Conservation (phyloP, 148 eudicot species). For the Nepenthes mirabilis region DNA sequence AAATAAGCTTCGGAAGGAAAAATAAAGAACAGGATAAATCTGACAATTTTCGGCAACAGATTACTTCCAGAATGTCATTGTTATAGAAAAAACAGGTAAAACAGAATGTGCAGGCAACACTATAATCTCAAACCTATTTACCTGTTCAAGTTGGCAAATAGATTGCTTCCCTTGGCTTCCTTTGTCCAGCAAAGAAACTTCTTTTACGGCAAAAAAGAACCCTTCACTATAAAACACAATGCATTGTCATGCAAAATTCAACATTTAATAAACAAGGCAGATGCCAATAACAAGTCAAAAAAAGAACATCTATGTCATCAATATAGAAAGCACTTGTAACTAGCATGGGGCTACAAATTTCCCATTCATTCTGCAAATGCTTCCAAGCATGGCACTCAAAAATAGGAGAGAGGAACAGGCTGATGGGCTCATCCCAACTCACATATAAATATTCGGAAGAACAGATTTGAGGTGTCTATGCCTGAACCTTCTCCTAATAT, state of each 20-base stretch:
- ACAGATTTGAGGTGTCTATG: too few relatives aligned
- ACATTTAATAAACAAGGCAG: neutral
- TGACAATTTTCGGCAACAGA: neutral
- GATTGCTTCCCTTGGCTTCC: constrained; percentile 47
- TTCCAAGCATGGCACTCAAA: too few relatives aligned
- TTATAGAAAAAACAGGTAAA: neutral
- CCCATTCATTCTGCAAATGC: too few relatives aligned
- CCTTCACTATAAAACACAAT: constrained; percentile 42
- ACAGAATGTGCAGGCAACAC: neutral
- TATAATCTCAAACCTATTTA: constrained; percentile 7
- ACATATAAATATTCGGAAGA: too few relatives aligned
- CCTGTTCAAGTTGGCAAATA: constrained; percentile 72
- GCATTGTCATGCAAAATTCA: neutral
- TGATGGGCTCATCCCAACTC: too few relatives aligned
- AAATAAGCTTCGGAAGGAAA: neutral
- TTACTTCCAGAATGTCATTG: neutral
- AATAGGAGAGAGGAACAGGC: too few relatives aligned
- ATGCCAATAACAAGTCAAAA: neutral
- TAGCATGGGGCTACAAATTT: too few relatives aligned
- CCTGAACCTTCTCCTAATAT: too few relatives aligned
- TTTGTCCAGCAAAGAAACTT: constrained; percentile 81
- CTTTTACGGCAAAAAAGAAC: constrained; percentile 71
- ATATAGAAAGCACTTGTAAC: too few relatives aligned
- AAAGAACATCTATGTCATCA: too few relatives aligned
- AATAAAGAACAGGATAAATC: neutral